Percentiles rank a stretch among this genome's conserved stretches.
phyloP scores from a whole-genome alignment of 2,329 filamentous ascomycete species.

The Penicillium decumbens region DNA sequence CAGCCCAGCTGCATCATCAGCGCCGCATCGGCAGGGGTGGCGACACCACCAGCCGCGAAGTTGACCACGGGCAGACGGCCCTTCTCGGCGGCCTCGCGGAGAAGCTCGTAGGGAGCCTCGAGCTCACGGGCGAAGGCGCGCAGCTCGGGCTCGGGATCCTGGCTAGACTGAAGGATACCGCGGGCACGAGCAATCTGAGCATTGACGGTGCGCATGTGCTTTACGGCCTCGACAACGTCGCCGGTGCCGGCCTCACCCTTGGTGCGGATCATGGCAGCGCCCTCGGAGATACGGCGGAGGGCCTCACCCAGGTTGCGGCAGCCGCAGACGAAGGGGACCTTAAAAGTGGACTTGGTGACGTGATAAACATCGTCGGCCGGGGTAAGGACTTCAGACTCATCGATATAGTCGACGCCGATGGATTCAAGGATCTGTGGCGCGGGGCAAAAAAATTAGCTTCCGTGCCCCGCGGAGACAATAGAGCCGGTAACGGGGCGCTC shows the following conservation, averaged over 20 bases:
- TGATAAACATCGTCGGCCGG: conserved; percentile 87
- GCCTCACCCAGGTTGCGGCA: conserved; percentile 94
- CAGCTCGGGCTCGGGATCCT: conserved; percentile 62
- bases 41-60: conserved; percentile 97
- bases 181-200: conserved; percentile 70
- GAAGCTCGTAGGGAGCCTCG: conserved; percentile 68
- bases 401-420: conserved; percentile 93
- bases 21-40: conserved; percentile 94
- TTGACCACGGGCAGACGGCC: conserved; percentile 92
- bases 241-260: conserved; percentile 98
- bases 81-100: conserved; percentile 81
- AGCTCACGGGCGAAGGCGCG: conserved; percentile 76
- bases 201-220: conserved; percentile 90
- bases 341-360: conserved; percentile 80
- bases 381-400: conserved; percentile 96
- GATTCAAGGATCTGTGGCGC: conserved; percentile 74
- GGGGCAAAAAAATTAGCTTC: background rate
- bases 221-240: conserved; percentile 92
- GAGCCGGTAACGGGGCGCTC: background rate
- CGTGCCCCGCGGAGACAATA: background rate
- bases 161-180: conserved; percentile 45
- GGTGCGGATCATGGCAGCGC: conserved; percentile 97
- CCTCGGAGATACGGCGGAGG: conserved; percentile 81
- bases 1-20: conserved; percentile 99
- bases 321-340: conserved; percentile 89